phyloP scores from a whole-genome alignment of 345 rosid genomes.

The Punica granatum region DNA sequence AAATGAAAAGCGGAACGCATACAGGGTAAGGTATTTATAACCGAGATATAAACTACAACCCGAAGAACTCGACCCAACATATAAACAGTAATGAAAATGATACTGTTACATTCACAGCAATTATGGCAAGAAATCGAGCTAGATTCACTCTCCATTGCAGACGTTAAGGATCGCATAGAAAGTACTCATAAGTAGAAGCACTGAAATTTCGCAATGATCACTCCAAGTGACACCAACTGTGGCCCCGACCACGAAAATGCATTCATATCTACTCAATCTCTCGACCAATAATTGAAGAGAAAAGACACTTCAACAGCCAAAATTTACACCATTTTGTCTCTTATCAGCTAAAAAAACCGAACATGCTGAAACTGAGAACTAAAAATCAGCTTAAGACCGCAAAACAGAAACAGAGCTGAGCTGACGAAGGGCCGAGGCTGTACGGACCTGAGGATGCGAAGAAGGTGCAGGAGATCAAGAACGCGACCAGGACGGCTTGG shows the following conservation, averaged over 20 bases:
- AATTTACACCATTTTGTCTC: background rate
- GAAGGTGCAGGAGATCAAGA: conserved; percentile 31
- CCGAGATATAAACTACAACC: background rate
- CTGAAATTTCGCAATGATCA: background rate
- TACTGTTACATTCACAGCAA: background rate
- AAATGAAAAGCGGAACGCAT: background rate
- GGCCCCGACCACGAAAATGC: background rate
- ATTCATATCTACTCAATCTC: background rate
- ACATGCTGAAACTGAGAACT: background rate
- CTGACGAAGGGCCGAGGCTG: background rate
- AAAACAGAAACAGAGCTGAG: conserved; percentile 1
- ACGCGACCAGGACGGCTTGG: conserved; percentile 21
- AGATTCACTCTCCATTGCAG: conserved; percentile 2
- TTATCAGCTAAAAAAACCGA: background rate
- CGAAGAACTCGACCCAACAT: background rate
- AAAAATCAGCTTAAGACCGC: background rate
- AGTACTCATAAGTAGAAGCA: background rate
- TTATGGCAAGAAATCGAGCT: background rate
- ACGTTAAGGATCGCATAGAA: background rate
- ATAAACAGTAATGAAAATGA: background rate
- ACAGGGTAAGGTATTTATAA: background rate
- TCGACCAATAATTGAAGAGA: background rate
- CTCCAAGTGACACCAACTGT: background rate
- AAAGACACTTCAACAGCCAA: background rate
- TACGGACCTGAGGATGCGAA: conserved; percentile 48